phyloP scores from a whole-genome alignment of 2,329 filamentous ascomycete species.

The Aspergillus luchuensis region DNA sequence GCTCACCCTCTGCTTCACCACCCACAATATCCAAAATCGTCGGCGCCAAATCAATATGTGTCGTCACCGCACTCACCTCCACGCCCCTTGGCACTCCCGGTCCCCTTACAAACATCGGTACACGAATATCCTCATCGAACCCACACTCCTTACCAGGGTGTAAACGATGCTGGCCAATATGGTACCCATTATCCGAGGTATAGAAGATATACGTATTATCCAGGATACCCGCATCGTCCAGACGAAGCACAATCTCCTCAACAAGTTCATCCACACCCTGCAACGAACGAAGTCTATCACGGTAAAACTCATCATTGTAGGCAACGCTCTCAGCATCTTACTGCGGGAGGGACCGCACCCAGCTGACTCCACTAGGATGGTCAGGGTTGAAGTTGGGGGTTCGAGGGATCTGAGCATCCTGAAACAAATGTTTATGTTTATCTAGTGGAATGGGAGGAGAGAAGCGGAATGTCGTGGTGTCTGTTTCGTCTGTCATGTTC shows the following conservation, averaged over 20 bases:
- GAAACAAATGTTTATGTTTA: slow-evolving; percentile 62
- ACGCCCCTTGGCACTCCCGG: slow-evolving; percentile 53
- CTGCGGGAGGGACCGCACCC: slow-evolving; percentile 44
- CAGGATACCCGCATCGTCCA: slow-evolving; percentile 41
- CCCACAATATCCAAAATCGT: slow-evolving; percentile 55
- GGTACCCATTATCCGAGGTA: slow-evolving; percentile 60
- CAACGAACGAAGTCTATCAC: slow-evolving; percentile 49
- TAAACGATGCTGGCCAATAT: slow-evolving; percentile 59
- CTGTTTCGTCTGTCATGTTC: neutral
- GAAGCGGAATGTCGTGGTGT: neutral
- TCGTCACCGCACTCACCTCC: slow-evolving; percentile 53
- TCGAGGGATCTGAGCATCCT: slow-evolving; percentile 59
- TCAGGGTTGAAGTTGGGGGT: slow-evolving; percentile 66
- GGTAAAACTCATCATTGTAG: slow-evolving; percentile 54
- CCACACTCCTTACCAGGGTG: slow-evolving; percentile 56
- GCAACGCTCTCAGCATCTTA: slow-evolving; percentile 48
- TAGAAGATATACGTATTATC: slow-evolving; percentile 60
- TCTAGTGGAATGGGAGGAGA: slow-evolving; percentile 57
- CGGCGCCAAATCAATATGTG: slow-evolving; percentile 65
- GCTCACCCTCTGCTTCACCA: slow-evolving; percentile 45
- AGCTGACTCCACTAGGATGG: slow-evolving; percentile 22
- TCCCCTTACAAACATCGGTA: slow-evolving; percentile 61
- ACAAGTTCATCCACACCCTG: slow-evolving; percentile 57
- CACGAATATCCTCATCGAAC: slow-evolving; percentile 51
- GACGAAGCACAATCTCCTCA: slow-evolving; percentile 40